Conservation (phyloP, 192 early-diverging fungal genomes). For the Dissophora ornata region DNA sequence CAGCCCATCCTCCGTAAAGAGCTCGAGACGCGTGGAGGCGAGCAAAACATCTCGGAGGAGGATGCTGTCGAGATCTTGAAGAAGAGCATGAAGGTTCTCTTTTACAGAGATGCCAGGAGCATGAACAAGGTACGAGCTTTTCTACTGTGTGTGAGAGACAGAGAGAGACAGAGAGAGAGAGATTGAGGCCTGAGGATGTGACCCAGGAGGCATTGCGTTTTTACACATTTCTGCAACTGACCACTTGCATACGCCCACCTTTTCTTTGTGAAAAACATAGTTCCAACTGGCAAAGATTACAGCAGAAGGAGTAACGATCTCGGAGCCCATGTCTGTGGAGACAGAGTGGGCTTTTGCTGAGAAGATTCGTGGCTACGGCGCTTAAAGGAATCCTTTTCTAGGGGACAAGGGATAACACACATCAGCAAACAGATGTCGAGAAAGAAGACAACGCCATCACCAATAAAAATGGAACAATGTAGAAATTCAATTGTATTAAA, state of each 20-base stretch:
- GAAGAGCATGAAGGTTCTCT: slow-evolving; percentile 92
- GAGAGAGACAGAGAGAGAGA: too few species aligned
- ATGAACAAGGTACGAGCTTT: slow-evolving; percentile 91
- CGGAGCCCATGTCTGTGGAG: slow-evolving; percentile 85
- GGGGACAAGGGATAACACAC: too few species aligned
- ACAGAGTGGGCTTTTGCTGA: slow-evolving; percentile 96
- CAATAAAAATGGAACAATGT: not conserved
- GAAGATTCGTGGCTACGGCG: slow-evolving; percentile 78
- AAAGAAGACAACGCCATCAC: not conserved
- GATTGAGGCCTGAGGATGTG: too few species aligned
- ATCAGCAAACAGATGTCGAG: not conserved
- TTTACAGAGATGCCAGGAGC: slow-evolving; percentile 93
- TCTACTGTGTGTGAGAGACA: too few species aligned
- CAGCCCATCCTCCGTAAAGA: slow-evolving; percentile 93
- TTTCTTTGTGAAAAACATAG: slow-evolving; percentile 56
- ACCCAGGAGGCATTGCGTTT: too few species aligned
- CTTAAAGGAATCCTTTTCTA: slow-evolving; percentile 59
- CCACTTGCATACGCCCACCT: not conserved
- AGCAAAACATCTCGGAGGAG: slow-evolving; percentile 89
- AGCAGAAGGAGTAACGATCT: slow-evolving; percentile 81
- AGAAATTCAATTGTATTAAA: too few species aligned
- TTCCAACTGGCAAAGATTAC: slow-evolving; percentile 94
- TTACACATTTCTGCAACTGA: not conserved
- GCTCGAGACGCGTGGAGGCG: slow-evolving; percentile 79
- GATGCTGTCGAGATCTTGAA: slow-evolving; percentile 88